phyloP scores from a whole-genome alignment of 768 basidiomycete species.

The Russula sp. region DNA sequence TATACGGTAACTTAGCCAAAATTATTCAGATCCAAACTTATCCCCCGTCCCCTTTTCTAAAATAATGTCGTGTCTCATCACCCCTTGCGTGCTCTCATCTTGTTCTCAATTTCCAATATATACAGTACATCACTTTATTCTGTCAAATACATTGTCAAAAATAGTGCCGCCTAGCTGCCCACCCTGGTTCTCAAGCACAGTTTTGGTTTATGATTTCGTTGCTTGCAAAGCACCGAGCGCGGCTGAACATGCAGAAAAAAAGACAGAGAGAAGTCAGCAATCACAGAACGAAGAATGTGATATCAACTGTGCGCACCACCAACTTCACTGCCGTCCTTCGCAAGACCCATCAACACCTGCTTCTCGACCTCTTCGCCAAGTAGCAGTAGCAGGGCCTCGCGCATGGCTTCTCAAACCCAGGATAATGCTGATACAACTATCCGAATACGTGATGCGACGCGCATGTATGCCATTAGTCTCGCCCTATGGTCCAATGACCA shows the following conservation, averaged over 20 bases:
- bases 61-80: too few species aligned
- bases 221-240: slow-evolving; percentile 86
- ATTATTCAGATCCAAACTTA: too few species aligned
- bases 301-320: slow-evolving; percentile 64
- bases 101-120: too few species aligned
- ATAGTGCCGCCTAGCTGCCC: neutral
- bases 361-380: slow-evolving; percentile 81
- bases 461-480: neutral
- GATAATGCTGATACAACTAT: slow-evolving; percentile 90
- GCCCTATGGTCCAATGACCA: neutral
- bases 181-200: neutral
- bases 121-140: too few species aligned
- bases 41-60: too few species aligned
- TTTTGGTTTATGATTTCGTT: slow-evolving; percentile 47
- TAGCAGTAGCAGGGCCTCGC: slow-evolving; percentile 68
- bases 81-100: too few species aligned
- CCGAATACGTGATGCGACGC: neutral
- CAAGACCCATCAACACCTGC: slow-evolving; percentile 81
- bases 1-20: too few species aligned
- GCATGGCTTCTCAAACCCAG: slow-evolving; percentile 72
- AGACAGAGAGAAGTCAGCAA: slow-evolving; percentile 10
- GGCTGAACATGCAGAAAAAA: slow-evolving; percentile 45
- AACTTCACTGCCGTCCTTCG: slow-evolving; percentile 96
- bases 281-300: neutral
- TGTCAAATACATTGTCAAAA: too few species aligned